Conservation (phyloP, 208 protist species). For the Blechomonas ayalai region DNA sequence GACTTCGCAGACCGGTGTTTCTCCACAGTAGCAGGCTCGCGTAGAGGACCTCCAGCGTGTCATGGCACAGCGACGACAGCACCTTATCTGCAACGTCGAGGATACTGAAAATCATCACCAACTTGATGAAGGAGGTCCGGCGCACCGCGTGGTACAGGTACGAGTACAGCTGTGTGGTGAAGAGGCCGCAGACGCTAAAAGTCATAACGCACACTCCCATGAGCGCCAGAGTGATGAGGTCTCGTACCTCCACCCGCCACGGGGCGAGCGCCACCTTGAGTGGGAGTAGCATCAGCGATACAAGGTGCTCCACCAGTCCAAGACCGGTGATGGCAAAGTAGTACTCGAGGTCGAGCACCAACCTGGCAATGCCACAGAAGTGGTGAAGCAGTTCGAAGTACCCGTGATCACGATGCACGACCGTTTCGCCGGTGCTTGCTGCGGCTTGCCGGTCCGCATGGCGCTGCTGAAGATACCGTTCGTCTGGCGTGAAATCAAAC, state of each 20-base stretch:
- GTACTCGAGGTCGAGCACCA: conserved; percentile 26
- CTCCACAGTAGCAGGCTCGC: conserved; percentile 14
- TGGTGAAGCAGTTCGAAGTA: conserved; percentile 9
- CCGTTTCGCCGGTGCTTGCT: too few relatives aligned
- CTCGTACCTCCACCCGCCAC: conserved; percentile 13
- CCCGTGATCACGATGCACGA: background rate
- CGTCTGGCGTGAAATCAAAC: too few relatives aligned
- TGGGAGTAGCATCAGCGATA: conserved; percentile 18
- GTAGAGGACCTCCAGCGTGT: conserved; percentile 85
- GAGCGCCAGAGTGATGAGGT: conserved; percentile 16
- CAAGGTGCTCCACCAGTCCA: conserved; percentile 20
- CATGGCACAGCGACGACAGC: conserved; percentile 85
- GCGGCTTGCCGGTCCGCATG: too few relatives aligned
- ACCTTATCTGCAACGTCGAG: conserved; percentile 89
- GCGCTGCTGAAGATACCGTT: too few relatives aligned
- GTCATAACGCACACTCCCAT: conserved; percentile 21
- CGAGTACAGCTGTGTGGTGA: conserved; percentile 38
- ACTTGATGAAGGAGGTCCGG: conserved; percentile 87
- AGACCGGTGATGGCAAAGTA: conserved; percentile 25
- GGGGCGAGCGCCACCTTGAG: conserved; percentile 14
- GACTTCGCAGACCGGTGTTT: background rate
- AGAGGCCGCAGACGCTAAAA: background rate
- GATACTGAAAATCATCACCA: conserved; percentile 94
- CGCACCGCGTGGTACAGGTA: conserved; percentile 82
- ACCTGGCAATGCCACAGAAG: conserved; percentile 17